Conservation (phyloP, 176 grass and related monocot species). For the Oryza brachyantha region DNA sequence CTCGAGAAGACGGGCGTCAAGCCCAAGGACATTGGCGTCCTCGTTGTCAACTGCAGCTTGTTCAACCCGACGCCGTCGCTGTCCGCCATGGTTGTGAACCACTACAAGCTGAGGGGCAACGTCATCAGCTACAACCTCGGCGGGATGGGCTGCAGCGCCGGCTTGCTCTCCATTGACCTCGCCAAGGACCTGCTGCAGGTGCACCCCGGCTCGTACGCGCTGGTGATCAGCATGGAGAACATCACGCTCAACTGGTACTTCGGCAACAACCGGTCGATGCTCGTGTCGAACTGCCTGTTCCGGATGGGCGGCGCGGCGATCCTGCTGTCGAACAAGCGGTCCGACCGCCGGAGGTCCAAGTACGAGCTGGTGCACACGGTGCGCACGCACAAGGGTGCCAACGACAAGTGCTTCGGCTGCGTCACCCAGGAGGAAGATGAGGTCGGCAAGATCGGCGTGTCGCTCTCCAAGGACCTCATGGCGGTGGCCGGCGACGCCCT, state of each 20-base stretch:
- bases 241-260: constrained; percentile 97
- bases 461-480: constrained; percentile 93
- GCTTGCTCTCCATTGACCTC: constrained; percentile 79
- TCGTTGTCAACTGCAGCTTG: constrained; percentile 91
- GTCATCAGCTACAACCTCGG: constrained; percentile 81
- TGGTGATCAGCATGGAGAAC: constrained; percentile 95
- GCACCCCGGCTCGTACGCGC: constrained; percentile 56
- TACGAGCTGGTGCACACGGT: constrained; percentile 90
- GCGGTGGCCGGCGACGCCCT: constrained; percentile 85
- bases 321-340: constrained; percentile 64
- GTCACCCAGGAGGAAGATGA: constrained; percentile 87
- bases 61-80: constrained; percentile 96
- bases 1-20: constrained; percentile 63
- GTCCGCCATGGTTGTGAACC: constrained; percentile 96
- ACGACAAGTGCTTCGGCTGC: constrained; percentile 80
- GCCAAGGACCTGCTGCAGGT: constrained; percentile 89
- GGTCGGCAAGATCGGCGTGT: constrained; percentile 63
- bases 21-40: constrained; percentile 88
- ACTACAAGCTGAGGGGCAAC: constrained; percentile 90
- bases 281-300: constrained; percentile 91
- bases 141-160: constrained; percentile 91
- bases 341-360: constrained; percentile 65
- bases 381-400: constrained; percentile 86
- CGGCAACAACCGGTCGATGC: constrained; percentile 82
- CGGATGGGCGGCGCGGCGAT: constrained; percentile 88